Conservation (phyloP, 2,329 filamentous ascomycete species). For the Plectosphaerella sp. region DNA sequence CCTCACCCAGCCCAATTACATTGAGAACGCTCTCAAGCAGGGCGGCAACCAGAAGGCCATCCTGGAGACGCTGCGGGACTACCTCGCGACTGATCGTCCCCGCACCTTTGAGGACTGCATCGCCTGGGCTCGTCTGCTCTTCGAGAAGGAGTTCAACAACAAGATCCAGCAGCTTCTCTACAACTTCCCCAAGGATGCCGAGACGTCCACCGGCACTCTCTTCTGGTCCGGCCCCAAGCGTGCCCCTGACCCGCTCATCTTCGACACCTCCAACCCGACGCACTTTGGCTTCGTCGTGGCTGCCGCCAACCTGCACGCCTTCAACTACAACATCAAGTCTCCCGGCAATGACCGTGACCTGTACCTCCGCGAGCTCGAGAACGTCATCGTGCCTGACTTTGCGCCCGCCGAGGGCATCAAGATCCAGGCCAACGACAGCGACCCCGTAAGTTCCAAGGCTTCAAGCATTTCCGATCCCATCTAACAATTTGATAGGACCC, state of each 20-base stretch:
- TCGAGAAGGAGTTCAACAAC: constrained; percentile 96
- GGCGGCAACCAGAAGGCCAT: constrained; percentile 94
- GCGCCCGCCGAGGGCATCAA: constrained; percentile 84
- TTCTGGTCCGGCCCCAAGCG: constrained; percentile 99
- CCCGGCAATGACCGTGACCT: constrained; percentile 65
- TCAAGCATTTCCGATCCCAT: constrained; percentile 9
- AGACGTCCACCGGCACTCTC: constrained; percentile 78
- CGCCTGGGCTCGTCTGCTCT: constrained; percentile 87
- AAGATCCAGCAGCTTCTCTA: constrained; percentile 91
- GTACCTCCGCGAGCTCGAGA: constrained; percentile 76
- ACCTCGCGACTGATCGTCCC: constrained; percentile 86
- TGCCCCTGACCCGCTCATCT: constrained; percentile 86
- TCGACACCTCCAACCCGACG: constrained; percentile 77
- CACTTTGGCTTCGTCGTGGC: constrained; percentile 87
- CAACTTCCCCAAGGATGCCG: constrained; percentile 95
- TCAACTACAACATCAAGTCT: constrained; percentile 96
- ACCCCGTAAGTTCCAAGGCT: constrained; percentile 56
- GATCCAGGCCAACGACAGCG: constrained; percentile 94
- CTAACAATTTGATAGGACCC: constrained; percentile 56
- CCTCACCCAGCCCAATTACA: constrained; percentile 84
- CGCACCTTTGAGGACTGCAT: constrained; percentile 94
- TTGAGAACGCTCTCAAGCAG: constrained; percentile 83
- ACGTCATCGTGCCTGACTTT: constrained; percentile 96
- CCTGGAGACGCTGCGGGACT: constrained; percentile 84
- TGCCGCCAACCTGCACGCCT: constrained; percentile 88